Percentiles rank a stretch among this genome's conserved stretches.
Evolutionary conservation across 148 eudicot genomes (phyloP).

Genomic region (Vaccinium vitisidaea): DNA sequence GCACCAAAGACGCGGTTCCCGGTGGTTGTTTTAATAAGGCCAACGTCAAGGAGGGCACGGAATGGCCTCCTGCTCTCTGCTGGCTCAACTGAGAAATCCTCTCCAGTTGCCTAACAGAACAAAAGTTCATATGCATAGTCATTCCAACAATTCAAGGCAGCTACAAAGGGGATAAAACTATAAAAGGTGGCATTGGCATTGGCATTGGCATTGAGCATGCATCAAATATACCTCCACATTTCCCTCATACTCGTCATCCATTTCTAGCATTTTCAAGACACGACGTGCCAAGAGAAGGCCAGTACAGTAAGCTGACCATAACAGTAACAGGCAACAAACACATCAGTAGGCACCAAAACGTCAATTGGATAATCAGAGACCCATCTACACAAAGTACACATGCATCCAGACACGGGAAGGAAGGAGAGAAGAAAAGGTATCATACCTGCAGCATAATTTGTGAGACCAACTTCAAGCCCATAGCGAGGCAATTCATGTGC

Average conservation of each 20-base stretch:
- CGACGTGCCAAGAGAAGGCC: slow-evolving; percentile 75
- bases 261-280: slow-evolving; percentile 61
- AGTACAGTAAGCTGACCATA: slow-evolving; percentile 62
- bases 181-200: not conserved
- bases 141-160: not conserved
- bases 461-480: slow-evolving; percentile 78
- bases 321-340: not conserved
- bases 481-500: slow-evolving; percentile 69
- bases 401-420: not conserved
- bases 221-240: slow-evolving; percentile 64
- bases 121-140: not conserved
- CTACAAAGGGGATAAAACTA: not conserved
- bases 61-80: slow-evolving; percentile 76
- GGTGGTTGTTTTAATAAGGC: slow-evolving; percentile 75
- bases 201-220: not conserved
- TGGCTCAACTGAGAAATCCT: slow-evolving; percentile 84
- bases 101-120: slow-evolving; percentile 63
- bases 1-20: slow-evolving; percentile 94
- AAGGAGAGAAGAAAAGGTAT: not conserved
- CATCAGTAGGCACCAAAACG: not conserved
- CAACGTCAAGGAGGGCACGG: slow-evolving; percentile 89
- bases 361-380: not conserved
- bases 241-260: slow-evolving; percentile 73
- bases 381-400: not conserved
- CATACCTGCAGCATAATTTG: slow-evolving; percentile 75